Evolutionary conservation across 2,329 filamentous ascomycete species (phyloP).

Genomic region (Keithomyces neogunnii): DNA sequence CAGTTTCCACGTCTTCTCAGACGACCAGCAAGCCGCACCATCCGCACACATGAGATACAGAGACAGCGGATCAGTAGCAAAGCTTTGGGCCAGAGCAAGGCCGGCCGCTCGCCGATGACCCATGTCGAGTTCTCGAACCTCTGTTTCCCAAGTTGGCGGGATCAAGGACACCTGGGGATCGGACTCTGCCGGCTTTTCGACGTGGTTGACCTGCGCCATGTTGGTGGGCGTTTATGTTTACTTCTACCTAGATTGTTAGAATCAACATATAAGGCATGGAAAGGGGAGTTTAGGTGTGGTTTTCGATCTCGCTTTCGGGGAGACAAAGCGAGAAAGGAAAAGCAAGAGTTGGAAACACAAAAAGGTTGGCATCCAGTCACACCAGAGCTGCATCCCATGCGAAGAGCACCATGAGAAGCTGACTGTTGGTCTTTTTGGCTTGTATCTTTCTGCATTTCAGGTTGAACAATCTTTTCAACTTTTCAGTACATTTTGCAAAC

Average conservation of each 20-base stretch:
- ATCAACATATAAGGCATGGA: neutral
- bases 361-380: constrained; percentile 7
- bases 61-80: constrained; percentile 65
- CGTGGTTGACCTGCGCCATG: constrained; percentile 6
- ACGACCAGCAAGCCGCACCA: constrained; percentile 53
- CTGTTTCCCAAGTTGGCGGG: constrained; percentile 42
- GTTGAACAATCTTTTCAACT: neutral
- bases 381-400: neutral
- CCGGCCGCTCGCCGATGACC: constrained; percentile 65
- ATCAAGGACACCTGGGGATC: constrained; percentile 34
- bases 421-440: constrained; percentile 5
- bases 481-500: constrained; percentile 8
- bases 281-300: neutral
- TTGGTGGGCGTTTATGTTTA: constrained; percentile 8
- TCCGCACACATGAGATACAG: constrained; percentile 67
- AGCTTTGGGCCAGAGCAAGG: constrained; percentile 65
- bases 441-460: neutral
- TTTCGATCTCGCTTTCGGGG: constrained; percentile 4
- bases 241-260: constrained; percentile 7
- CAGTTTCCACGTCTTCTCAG: constrained; percentile 65
- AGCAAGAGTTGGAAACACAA: constrained; percentile 3
- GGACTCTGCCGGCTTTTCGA: constrained; percentile 2
- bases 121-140: constrained; percentile 54
- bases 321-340: constrained; percentile 2
- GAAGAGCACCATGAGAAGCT: neutral